phyloP scores from a whole-genome alignment of 176 grass and related monocot species.

The Saccharum spontaneum region DNA sequence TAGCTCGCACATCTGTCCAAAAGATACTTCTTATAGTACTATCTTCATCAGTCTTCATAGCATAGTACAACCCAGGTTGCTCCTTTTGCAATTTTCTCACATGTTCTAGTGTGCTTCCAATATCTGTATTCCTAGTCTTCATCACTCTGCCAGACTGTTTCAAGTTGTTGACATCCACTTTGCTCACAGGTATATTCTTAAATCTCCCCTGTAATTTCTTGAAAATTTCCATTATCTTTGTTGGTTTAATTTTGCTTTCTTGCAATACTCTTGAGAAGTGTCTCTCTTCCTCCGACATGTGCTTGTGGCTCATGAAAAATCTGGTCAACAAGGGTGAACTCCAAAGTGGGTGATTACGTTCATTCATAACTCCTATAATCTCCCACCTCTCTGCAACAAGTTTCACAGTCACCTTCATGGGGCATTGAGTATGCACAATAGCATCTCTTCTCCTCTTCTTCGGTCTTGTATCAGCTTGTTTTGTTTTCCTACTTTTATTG shows the following conservation, averaged over 20 bases:
- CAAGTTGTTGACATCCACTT: not conserved
- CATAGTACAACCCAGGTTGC: slow-evolving; percentile 12
- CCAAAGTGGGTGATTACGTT: slow-evolving; percentile 10
- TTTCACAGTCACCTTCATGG: slow-evolving; percentile 14
- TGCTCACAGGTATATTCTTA: not conserved
- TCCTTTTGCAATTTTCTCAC: not conserved
- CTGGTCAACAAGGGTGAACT: slow-evolving; percentile 3
- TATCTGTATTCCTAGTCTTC: slow-evolving; percentile 16
- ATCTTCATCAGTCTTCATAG: not conserved
- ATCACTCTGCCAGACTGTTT: not conserved
- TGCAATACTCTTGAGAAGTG: slow-evolving; percentile 10
- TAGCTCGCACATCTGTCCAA: slow-evolving; percentile 14
- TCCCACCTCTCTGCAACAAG: slow-evolving; percentile 9
- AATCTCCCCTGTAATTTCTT: not conserved
- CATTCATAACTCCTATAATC: not conserved
- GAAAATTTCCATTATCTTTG: slow-evolving; percentile 22
- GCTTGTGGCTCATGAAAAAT: slow-evolving; percentile 2
- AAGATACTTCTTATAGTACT: slow-evolving; percentile 9
- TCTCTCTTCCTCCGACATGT: slow-evolving; percentile 2
- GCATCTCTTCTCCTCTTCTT: not conserved
- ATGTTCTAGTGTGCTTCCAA: not conserved
- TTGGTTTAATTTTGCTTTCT: slow-evolving; percentile 13
- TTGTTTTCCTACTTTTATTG: slow-evolving; percentile 12
- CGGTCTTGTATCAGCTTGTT: not conserved
- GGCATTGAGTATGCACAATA: not conserved